Percentiles rank a stretch among this genome's conserved stretches.
These are phyloP conservation scores for Leishmania mexicana DNA, from an alignment of 208 protist species.

Conservation along the genomic window DNA sequence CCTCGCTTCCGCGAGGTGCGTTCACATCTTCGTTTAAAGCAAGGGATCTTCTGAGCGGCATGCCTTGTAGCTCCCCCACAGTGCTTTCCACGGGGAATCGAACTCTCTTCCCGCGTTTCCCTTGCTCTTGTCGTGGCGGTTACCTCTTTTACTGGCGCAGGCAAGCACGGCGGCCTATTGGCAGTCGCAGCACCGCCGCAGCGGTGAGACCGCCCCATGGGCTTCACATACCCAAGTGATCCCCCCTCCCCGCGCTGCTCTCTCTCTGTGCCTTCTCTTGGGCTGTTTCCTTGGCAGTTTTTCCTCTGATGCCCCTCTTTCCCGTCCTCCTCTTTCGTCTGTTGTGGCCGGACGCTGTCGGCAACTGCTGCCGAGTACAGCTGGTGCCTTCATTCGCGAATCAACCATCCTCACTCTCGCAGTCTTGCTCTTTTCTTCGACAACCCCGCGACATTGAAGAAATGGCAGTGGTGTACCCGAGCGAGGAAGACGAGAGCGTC, in stretches of 20 bases:
- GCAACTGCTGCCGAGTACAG: background rate
- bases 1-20: background rate
- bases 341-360: background rate
- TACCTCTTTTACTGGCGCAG: background rate
- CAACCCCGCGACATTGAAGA: background rate
- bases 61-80: background rate
- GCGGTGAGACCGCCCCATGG: background rate
- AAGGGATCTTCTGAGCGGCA: background rate
- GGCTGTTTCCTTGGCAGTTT: background rate
- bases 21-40: background rate
- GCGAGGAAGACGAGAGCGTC: slow-evolving; percentile 28
- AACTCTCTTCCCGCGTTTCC: background rate
- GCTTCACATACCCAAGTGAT: background rate
- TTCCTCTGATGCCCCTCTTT: slow-evolving; percentile 11
- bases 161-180: background rate
- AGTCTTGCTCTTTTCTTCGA: background rate
- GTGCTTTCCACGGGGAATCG: background rate
- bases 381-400: background rate
- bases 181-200: background rate
- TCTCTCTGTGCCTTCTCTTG: background rate
- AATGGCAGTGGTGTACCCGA: slow-evolving; percentile 35
- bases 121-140: background rate
- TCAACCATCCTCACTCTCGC: background rate
- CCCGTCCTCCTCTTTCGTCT: background rate
- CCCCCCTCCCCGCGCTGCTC: background rate